Conservation (phyloP, 2,329 filamentous ascomycete species). For the Chaetomium sp. region DNA sequence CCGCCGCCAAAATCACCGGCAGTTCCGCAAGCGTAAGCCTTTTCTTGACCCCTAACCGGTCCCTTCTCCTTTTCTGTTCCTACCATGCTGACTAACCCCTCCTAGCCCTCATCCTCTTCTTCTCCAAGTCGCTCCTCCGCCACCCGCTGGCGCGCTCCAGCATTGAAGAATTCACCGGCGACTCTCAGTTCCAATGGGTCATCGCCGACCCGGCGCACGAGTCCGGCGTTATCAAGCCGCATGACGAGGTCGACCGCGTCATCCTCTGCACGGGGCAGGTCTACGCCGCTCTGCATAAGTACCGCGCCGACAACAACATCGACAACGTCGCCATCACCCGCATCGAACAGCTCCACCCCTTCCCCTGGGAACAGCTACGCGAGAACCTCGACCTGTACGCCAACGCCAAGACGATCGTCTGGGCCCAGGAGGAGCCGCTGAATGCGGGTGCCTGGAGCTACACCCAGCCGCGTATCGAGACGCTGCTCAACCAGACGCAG, state of each 20-base stretch:
- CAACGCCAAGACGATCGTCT: slow-evolving; percentile 96
- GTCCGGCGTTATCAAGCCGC: slow-evolving; percentile 64
- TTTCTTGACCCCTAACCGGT: not conserved
- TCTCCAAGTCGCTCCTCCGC: slow-evolving; percentile 93
- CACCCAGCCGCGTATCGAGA: slow-evolving; percentile 96
- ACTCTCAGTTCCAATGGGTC: slow-evolving; percentile 95
- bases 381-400: slow-evolving; percentile 96
- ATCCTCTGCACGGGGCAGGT: slow-evolving; percentile 94
- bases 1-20: slow-evolving; percentile 94
- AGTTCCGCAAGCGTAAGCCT: slow-evolving; percentile 92
- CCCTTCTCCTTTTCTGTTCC: not conserved
- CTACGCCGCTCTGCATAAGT: slow-evolving; percentile 81
- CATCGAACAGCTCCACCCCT: slow-evolving; percentile 95
- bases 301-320: slow-evolving; percentile 79
- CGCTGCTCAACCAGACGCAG: slow-evolving; percentile 84
- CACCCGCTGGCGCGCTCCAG: slow-evolving; percentile 86
- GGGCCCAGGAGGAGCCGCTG: slow-evolving; percentile 94
- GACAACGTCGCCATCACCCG: slow-evolving; percentile 91
- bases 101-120: slow-evolving; percentile 88
- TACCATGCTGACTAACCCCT: slow-evolving; percentile 17
- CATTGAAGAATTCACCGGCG: slow-evolving; percentile 84
- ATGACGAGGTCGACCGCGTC: slow-evolving; percentile 86
- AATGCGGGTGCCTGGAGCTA: slow-evolving; percentile 97
- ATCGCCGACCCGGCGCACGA: slow-evolving; percentile 85
- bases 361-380: slow-evolving; percentile 95